Evolutionary conservation across 140 eudicot genomes (phyloP).

Genomic region (Ambrosia hybrid): DNA sequence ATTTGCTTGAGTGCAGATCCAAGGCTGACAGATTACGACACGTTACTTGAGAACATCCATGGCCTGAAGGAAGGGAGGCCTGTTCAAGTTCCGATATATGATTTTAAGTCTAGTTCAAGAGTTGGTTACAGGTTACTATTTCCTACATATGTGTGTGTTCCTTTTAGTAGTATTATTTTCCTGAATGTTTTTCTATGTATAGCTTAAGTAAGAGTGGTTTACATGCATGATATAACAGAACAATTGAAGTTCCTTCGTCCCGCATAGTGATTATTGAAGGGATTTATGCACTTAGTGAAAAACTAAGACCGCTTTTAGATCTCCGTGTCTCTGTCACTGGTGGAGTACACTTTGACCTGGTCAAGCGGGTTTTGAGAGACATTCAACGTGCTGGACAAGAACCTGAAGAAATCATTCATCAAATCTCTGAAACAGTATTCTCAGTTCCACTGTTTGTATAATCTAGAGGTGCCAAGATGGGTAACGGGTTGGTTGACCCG

Average conservation of each 20-base stretch:
- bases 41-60: conserved; percentile 78
- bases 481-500: not conserved
- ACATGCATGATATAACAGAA: conserved; percentile 47
- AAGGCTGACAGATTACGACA: conserved; percentile 92
- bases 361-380: conserved; percentile 91
- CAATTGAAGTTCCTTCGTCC: conserved; percentile 79
- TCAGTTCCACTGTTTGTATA: not conserved
- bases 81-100: conserved; percentile 88
- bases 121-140: conserved; percentile 72
- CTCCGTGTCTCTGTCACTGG: conserved; percentile 97
- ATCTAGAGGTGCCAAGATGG: conserved; percentile 12
- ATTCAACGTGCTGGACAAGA: conserved; percentile 96
- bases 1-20: conserved; percentile 64
- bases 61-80: conserved; percentile 80
- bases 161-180: not conserved
- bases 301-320: conserved; percentile 75
- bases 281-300: conserved; percentile 92
- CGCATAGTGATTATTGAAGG: conserved; percentile 90
- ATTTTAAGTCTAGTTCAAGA: conserved; percentile 84
- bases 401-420: conserved; percentile 92
- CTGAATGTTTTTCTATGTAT: not conserved
- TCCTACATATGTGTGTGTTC: not conserved
- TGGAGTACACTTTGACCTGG: conserved; percentile 96
- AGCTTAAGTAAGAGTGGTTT: conserved; percentile 5
- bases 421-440: conserved; percentile 88